These are phyloP conservation scores for Lantana camara DNA, from an alignment of 257 asterid genomes.

Conservation along the genomic window DNA sequence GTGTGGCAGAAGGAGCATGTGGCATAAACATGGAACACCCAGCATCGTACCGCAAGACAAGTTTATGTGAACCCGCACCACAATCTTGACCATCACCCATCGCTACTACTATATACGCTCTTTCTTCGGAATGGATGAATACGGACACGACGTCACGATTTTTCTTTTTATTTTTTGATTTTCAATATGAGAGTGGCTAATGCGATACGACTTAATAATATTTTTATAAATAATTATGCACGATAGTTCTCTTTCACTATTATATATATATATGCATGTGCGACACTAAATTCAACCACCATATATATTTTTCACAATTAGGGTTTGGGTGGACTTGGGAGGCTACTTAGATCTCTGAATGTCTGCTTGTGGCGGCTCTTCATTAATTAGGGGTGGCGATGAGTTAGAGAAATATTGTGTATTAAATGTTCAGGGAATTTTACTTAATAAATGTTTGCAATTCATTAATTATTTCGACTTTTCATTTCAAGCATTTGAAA, in stretches of 20 bases:
- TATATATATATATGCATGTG: conserved; percentile 24
- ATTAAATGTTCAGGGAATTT: background rate
- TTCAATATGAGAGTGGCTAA: too few species aligned
- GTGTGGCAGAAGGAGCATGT: conserved; percentile 58
- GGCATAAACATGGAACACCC: conserved; percentile 40
- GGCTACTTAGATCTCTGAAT: background rate
- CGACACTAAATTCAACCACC: conserved; percentile 22
- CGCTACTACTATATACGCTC: too few species aligned
- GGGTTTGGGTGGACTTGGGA: conserved; percentile 5
- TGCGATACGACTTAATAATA: too few species aligned
- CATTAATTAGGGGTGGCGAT: conserved; percentile 15
- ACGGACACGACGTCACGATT: too few species aligned
- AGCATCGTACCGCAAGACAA: conserved; percentile 58
- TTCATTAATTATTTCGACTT: too few species aligned
- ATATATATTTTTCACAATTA: background rate
- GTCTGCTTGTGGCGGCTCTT: conserved; percentile 26
- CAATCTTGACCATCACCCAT: conserved; percentile 43
- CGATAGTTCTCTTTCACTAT: too few species aligned
- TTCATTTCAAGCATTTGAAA: background rate
- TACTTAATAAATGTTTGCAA: background rate
- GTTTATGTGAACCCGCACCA: conserved; percentile 51
- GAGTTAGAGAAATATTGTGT: background rate
- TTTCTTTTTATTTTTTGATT: too few species aligned
- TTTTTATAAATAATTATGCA: too few species aligned
- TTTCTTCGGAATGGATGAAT: background rate